phyloP scores from a whole-genome alignment of 805 yeast genomes.

The Yamadazyma olivae region DNA sequence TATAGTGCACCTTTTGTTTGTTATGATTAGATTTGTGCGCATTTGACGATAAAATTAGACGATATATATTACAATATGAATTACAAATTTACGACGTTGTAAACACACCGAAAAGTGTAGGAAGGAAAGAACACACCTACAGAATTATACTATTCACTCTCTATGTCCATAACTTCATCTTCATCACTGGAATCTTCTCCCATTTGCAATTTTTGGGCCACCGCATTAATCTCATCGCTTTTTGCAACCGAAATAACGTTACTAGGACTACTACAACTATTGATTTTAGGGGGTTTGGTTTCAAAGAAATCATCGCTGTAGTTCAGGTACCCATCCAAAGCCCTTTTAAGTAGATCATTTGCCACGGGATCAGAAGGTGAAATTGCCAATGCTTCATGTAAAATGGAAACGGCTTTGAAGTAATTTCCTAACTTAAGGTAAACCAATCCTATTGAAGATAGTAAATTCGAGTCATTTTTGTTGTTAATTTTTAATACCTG shows the following conservation, averaged over 20 bases:
- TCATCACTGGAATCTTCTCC: conserved; percentile 53
- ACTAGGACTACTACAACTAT: conserved; percentile 6
- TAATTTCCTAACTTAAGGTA: conserved; percentile 65
- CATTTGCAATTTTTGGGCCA: conserved; percentile 38
- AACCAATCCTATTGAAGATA: conserved; percentile 82
- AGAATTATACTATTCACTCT: no score
- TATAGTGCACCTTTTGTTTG: no score
- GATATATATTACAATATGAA: no score
- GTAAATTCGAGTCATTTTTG: conserved; percentile 65
- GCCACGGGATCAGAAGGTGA: conserved; percentile 83
- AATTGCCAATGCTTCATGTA: conserved; percentile 80
- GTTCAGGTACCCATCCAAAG: conserved; percentile 57
- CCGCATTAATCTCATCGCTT: conserved; percentile 8
- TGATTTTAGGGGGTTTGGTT: neutral
- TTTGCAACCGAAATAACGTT: conserved; percentile 4
- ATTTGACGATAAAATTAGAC: no score
- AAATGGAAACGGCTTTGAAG: conserved; percentile 65
- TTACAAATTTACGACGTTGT: no score
- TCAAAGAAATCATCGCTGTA: conserved; percentile 18
- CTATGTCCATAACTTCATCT: conserved; percentile 53
- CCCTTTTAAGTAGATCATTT: conserved; percentile 73
- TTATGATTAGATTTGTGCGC: no score
- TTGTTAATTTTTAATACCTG: conserved; percentile 69
- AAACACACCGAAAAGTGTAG: no score
- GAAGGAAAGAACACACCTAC: no score